Evolutionary conservation across 2,329 filamentous ascomycete genomes (phyloP).

Genomic region (Elsinoe perseae): DNA sequence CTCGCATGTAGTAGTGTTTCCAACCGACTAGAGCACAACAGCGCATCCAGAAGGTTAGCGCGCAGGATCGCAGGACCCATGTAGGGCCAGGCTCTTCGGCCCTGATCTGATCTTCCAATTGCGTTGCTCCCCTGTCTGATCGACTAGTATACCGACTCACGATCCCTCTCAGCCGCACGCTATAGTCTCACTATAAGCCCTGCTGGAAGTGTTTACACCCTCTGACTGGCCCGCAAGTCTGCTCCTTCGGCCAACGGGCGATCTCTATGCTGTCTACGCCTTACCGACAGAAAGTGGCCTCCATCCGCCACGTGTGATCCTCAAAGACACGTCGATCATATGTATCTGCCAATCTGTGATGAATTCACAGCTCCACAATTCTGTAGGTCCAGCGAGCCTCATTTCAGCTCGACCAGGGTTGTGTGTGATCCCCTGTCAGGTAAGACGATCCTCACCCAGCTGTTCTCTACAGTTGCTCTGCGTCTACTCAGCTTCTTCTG

Average conservation of each 20-base stretch:
- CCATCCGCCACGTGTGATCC: constrained; percentile 1
- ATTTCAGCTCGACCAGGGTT: background rate
- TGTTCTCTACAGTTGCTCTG: background rate
- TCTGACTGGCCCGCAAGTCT: background rate
- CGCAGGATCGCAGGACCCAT: background rate
- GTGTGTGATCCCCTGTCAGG: background rate
- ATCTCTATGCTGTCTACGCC: background rate
- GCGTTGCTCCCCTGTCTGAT: background rate
- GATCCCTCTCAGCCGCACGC: background rate
- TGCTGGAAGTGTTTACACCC: background rate
- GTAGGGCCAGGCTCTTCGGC: background rate
- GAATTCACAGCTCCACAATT: no score
- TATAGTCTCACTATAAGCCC: constrained; percentile 1
- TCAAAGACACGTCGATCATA: background rate
- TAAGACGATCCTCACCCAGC: background rate
- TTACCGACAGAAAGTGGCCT: background rate
- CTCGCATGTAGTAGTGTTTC: background rate
- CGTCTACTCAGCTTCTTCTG: no score
- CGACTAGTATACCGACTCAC: background rate
- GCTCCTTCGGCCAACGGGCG: background rate
- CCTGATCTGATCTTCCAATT: background rate
- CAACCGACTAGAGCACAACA: background rate
- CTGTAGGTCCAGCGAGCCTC: background rate
- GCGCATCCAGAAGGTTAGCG: background rate
- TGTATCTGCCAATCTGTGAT: no score